phyloP scores from a whole-genome alignment of 345 rosid species.

The Eucalyptus microcorys region DNA sequence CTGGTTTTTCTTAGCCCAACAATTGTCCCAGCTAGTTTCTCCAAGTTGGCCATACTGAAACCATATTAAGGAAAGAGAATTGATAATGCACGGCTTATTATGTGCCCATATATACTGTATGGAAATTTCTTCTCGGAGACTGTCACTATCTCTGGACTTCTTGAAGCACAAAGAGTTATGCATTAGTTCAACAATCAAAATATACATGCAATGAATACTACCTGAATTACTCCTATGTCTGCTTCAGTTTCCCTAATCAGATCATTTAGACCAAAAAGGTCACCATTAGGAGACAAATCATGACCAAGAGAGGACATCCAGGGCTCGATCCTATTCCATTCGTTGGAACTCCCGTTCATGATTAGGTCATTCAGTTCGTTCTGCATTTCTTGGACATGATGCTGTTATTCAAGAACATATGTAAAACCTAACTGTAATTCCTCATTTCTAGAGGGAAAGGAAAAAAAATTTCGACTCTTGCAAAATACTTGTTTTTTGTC shows the following conservation, averaged over 20 bases:
- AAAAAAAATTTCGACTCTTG: background rate
- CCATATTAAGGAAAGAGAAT: background rate
- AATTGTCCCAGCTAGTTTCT: background rate
- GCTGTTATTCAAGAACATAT: background rate
- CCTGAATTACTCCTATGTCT: background rate
- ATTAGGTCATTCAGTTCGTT: background rate
- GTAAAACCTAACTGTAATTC: background rate
- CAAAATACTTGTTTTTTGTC: background rate
- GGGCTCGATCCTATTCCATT: background rate
- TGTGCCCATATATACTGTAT: background rate
- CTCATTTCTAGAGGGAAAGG: background rate
- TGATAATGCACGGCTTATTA: background rate
- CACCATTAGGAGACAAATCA: background rate
- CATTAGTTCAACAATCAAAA: background rate
- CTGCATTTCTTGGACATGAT: background rate
- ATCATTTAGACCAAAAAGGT: accelerated
- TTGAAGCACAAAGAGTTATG: background rate
- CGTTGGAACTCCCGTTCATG: background rate
- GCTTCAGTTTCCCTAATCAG: background rate
- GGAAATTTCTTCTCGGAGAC: background rate
- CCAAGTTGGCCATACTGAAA: background rate
- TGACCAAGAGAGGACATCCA: background rate
- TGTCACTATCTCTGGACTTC: background rate
- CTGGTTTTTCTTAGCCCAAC: background rate
- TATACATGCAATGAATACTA: background rate